Evolutionary conservation across 768 basidiomycete genomes (phyloP).

Genomic region (Coprinopsis sp.): DNA sequence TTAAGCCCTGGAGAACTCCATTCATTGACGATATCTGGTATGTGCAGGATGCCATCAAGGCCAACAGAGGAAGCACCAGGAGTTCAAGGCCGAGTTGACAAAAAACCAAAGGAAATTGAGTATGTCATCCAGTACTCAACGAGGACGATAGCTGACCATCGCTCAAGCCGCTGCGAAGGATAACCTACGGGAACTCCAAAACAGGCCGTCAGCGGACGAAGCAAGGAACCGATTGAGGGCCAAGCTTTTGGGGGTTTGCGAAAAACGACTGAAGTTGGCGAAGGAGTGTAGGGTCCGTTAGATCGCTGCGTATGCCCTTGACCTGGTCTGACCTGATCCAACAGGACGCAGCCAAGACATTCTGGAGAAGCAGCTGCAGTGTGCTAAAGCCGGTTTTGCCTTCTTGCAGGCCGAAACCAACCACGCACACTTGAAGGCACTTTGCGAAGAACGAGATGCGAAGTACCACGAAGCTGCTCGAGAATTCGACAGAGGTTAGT

Average conservation of each 20-base stretch:
- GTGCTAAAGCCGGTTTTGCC: conserved; percentile 55
- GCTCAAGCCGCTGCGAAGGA: too few relatives aligned
- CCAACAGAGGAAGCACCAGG: conserved; percentile 36
- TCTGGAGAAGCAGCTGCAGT: conserved; percentile 54
- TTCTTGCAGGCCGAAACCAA: conserved; percentile 65
- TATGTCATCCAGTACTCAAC: too few relatives aligned
- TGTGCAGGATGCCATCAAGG: conserved; percentile 30
- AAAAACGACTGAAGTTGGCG: conserved; percentile 4
- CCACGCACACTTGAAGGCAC: conserved; percentile 50
- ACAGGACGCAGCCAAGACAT: conserved; percentile 52
- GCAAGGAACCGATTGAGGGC: conserved; percentile 40
- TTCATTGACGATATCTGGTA: conserved; percentile 17
- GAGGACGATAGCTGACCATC: too few relatives aligned
- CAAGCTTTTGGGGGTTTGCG: conserved; percentile 12
- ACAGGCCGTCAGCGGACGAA: too few relatives aligned
- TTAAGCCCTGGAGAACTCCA: conserved; percentile 29
- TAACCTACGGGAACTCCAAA: too few relatives aligned
- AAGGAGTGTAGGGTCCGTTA: conserved; percentile 52
- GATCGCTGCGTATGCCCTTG: neutral
- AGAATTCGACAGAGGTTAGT: conserved; percentile 48
- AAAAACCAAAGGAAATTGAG: conserved; percentile 46
- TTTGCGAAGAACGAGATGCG: conserved; percentile 55
- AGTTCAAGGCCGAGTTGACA: conserved; percentile 42
- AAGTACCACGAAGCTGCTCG: conserved; percentile 50
- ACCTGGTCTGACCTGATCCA: neutral